A percentile compares a stretch with the other conserved stretches of the same genome.
These are phyloP conservation scores for Rhynchosporium agropyri DNA, from an alignment of 2,329 filamentous ascomycete genomes.

Conservation along the genomic window DNA sequence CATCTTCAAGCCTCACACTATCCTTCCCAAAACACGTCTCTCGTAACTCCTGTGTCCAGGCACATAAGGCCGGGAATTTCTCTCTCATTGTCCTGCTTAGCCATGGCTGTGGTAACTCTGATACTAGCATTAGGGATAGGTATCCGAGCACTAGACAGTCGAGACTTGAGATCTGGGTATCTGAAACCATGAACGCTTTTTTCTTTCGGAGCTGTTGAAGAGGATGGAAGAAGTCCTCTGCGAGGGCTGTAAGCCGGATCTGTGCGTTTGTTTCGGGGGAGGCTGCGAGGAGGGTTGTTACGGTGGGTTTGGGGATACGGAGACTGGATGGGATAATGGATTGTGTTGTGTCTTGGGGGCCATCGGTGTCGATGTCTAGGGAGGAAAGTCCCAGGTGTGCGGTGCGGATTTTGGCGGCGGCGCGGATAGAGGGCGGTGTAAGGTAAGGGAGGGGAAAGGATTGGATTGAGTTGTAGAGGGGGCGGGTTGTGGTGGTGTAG, in stretches of 20 bases:
- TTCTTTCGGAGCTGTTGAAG: slow-evolving; percentile 63
- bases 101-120: slow-evolving; percentile 64
- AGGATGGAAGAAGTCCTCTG: slow-evolving; percentile 71
- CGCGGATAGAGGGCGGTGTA: slow-evolving; percentile 72
- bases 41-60: slow-evolving; percentile 49
- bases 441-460: slow-evolving; percentile 89
- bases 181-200: slow-evolving; percentile 58
- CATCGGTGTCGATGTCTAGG: slow-evolving; percentile 62
- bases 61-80: slow-evolving; percentile 50
- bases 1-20: slow-evolving; percentile 36
- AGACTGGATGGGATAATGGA: slow-evolving; percentile 42
- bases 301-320: slow-evolving; percentile 46
- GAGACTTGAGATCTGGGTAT: slow-evolving; percentile 59
- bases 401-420: slow-evolving; percentile 70
- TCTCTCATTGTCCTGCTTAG: slow-evolving; percentile 57
- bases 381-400: slow-evolving; percentile 69
- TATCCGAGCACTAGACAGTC: slow-evolving; percentile 85
- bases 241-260: slow-evolving; percentile 76
- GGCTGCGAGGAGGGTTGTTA: slow-evolving; percentile 60
- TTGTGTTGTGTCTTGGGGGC: slow-evolving; percentile 40
- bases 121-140: slow-evolving; percentile 70
- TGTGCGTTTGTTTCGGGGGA: slow-evolving; percentile 70
- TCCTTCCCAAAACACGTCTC: slow-evolving; percentile 44
- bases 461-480: slow-evolving; percentile 78
- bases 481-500: slow-evolving; percentile 75